phyloP scores from a whole-genome alignment of 495 filamentous ascomycete species.

The Tuber microsphaerosporum region DNA sequence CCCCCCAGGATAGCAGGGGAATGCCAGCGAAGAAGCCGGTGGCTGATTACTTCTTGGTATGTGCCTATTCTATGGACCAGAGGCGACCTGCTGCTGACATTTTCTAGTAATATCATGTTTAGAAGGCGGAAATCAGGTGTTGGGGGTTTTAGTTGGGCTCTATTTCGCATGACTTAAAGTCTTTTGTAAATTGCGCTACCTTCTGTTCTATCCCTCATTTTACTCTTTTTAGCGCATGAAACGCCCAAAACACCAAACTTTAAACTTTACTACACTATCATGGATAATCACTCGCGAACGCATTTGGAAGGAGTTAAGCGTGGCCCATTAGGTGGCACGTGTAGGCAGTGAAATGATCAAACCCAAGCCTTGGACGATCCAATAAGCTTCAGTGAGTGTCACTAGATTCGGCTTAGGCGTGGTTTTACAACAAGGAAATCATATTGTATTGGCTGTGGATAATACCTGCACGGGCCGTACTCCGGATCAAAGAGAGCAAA shows the following conservation, averaged over 20 bases:
- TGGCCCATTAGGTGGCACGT: neutral
- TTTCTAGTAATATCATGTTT: slow-evolving; percentile 1
- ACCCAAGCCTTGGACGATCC: neutral
- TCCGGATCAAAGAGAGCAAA: no score
- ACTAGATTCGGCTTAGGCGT: neutral
- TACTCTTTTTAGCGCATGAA: neutral
- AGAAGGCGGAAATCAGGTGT: neutral
- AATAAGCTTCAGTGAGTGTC: neutral
- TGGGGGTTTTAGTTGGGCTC: neutral
- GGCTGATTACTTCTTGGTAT: slow-evolving; percentile 83
- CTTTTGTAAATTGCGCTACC: neutral
- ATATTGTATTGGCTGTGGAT: neutral
- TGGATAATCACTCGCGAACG: neutral
- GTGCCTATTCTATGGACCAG: neutral
- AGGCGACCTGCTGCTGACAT: neutral
- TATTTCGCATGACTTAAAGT: neutral
- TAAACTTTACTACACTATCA: neutral
- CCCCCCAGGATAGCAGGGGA: slow-evolving; percentile 88
- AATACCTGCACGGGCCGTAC: neutral
- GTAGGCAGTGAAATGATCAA: neutral
- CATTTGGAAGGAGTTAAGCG: neutral
- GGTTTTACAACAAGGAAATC: neutral
- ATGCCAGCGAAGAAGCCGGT: slow-evolving; percentile 99
- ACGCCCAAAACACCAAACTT: neutral
- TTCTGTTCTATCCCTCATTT: neutral